Evolutionary conservation across 345 rosid genomes (phyloP), one percentile per base, ranked within the genome.

Genomic region (Bruguiera parviflora): DNA sequence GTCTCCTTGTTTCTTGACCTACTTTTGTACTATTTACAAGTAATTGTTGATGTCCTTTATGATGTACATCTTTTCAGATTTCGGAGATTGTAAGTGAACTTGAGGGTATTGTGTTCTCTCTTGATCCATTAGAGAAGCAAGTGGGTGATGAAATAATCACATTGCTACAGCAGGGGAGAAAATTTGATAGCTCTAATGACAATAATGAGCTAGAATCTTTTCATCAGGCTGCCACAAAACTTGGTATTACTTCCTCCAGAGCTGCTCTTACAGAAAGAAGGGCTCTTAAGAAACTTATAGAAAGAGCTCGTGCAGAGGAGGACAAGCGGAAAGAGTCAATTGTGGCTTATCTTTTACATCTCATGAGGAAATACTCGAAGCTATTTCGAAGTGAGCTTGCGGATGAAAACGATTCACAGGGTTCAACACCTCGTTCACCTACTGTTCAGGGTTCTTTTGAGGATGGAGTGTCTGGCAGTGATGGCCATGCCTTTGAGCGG

Each of bases 271-370:
- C 89, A 0, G 99, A 96, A 84, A 80, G 98, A 86, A 80, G 99
- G 65, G 92, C 96, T 66, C 83, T 96, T 53, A 96, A 89, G 83
- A 92, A 96, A 75, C 96, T 96, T 53, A 77, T 96, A 53, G 98
- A 96, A 58, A 86, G 86, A 80, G 98, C 99, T 76, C 91, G 96
- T 9, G 78, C 74, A 5, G 99, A 96, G 84, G 99, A 96, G 79
- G 98, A 96, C 82, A 90, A 96, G 74, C 88, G 97, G n/a, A 96
- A 92, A 72, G 99, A 96, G 69, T 90, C 98, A 6, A 96, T 96
- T 28, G 98, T 90, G 55, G 96, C 96, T 27, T 96, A 86, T 83
- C 96, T 96, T 47, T 85, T 96, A 65, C 90, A 85, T 75, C 92
- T 96, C 52, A 89, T 96, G 92, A 84, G 98, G 73, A 96, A 88